Evolutionary conservation across 2,329 filamentous ascomycete species (phyloP).

Genomic region (Lecanicillium sp.): DNA sequence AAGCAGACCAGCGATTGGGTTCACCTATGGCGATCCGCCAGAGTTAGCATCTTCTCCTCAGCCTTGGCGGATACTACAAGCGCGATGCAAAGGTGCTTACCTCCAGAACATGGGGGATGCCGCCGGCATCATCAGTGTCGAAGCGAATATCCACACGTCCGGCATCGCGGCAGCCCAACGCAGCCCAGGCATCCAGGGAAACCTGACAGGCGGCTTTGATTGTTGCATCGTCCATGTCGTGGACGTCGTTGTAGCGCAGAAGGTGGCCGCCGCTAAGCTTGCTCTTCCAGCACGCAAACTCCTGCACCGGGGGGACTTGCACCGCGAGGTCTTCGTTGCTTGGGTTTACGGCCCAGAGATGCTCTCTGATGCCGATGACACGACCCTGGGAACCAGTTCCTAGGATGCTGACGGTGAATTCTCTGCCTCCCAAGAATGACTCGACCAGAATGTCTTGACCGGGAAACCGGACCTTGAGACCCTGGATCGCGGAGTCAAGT

Average conservation of each 20-base stretch:
- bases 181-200: conserved; percentile 7
- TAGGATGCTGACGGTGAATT: conserved; percentile 12
- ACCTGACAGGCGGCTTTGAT: conserved; percentile 12
- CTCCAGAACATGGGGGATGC: conserved; percentile 11
- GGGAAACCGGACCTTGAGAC: conserved; percentile 4
- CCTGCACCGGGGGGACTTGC: neutral
- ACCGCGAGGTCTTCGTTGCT: neutral
- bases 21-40: conserved; percentile 1
- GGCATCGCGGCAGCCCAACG: conserved; percentile 11
- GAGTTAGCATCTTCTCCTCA: neutral
- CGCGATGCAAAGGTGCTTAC: neutral
- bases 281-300: conserved; percentile 8
- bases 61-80: too few relatives aligned
- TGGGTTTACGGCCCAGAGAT: conserved; percentile 4
- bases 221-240: conserved; percentile 11
- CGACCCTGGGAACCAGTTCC: neutral
- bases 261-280: conserved; percentile 2
- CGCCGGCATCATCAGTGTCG: conserved; percentile 1
- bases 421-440: conserved; percentile 10
- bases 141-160: conserved; percentile 15
- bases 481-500: neutral
- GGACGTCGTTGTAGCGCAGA: conserved; percentile 1
- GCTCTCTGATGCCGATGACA: conserved; percentile 12
- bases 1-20: conserved; percentile 10
- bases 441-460: conserved; percentile 12